Base-by-base conservation (phyloP, 1,139 yeast genomes). In the Hemisphaericaspora xylofermentans region DNA sequence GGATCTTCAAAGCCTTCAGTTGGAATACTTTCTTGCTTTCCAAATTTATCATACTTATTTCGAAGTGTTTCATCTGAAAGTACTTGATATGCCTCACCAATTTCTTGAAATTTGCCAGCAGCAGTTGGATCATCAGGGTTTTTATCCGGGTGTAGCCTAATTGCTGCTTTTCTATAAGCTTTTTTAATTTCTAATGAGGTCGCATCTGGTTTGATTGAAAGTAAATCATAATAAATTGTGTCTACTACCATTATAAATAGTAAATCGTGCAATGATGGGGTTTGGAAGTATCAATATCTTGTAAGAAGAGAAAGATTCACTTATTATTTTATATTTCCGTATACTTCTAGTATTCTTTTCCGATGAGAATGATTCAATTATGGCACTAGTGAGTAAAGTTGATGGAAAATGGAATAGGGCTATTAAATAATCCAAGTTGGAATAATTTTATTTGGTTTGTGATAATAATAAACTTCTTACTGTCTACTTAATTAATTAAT, bases 81-180 rank as follows among this genome's bases (percentile, higher is more conserved):
- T 1, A 91, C 95, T 59, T 85, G 94, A 57, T 85, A 86, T 2
- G 94, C 95, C 57, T 85, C 88, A 26, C 87, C 86, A 10, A 82
- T 82, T 43, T 74, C 83, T 56, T 82, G 87, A 51, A 82, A 82
- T 54, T 71, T 76, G 14, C 72, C 66, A 35, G 91, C 91, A 4
- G 97, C 96, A 22, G 70, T 68, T 6, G 93, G 91, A 54, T 84
- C 87, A 53, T 84, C 80, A 7, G 97, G 98, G 56, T 93, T 89
- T 68, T 93, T 94, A 63, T 93, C 98, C 0, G 98, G 98, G 62
- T 94, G 98, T 48, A 89, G 84, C 44, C 68, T 73, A 60, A 93
- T 83, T 7, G 98, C 98, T 57, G 84, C 82, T 62, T 84, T 85
- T 47, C 98, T 75, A 65, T 93, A 93, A 0, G 97, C 96, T 62